These are phyloP conservation scores for Plasmodium cynomolgi DNA, from an alignment of 169 alveolate species.

Conservation along the genomic window DNA sequence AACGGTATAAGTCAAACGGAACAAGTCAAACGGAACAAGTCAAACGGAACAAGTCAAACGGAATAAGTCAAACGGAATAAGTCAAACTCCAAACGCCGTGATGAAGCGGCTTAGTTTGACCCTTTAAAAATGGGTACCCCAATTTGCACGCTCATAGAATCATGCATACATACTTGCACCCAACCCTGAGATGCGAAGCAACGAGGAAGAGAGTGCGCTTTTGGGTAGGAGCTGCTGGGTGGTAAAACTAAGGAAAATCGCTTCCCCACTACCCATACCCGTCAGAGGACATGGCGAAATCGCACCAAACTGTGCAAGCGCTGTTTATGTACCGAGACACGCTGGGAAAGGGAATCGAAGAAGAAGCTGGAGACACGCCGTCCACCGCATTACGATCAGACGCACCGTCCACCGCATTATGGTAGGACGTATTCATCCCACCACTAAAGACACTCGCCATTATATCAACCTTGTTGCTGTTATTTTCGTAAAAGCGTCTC, in stretches of 20 bases:
- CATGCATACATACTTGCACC: background rate
- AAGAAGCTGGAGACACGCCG: background rate
- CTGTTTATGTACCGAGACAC: slow-evolving; percentile 38
- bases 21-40: background rate
- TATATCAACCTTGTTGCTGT: slow-evolving; percentile 10
- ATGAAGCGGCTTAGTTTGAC: background rate
- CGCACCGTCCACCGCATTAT: background rate
- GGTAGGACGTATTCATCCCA: background rate
- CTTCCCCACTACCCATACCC: background rate
- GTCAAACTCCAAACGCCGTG: background rate
- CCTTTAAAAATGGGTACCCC: background rate
- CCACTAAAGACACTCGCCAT: slow-evolving; percentile 9
- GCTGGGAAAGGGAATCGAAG: background rate
- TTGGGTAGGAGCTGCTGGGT: background rate
- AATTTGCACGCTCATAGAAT: background rate
- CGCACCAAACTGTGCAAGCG: slow-evolving; percentile 22
- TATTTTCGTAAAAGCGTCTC: slow-evolving; percentile 54
- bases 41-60: background rate
- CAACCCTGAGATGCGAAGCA: background rate
- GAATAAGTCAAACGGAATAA: too few species aligned
- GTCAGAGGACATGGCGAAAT: background rate
- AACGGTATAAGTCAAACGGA: background rate
- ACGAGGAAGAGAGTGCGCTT: background rate
- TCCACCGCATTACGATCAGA: background rate
- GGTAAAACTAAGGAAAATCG: background rate